Base-by-base conservation (phyloP, 2,329 filamentous ascomycete genomes). In the Chaetomiaceae sp. region DNA sequence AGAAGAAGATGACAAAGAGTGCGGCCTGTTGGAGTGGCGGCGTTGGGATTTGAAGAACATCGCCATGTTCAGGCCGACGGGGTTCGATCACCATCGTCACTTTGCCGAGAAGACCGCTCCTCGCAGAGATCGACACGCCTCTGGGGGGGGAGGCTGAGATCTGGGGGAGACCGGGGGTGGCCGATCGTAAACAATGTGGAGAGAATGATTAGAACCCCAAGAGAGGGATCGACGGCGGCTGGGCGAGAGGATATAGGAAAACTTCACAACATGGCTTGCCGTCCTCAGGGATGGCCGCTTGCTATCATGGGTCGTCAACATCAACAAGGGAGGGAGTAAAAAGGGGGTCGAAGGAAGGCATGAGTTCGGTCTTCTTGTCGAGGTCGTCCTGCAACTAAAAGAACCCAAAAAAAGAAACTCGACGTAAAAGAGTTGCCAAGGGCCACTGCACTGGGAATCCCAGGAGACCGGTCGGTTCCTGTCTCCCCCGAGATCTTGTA, bases 1-100 rank as follows among this genome's bases (percentile, higher is more conserved):
- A 64, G 57, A 65, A 53, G 42, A 64, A 61, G 40, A 59, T 59
- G 50, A 65, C 55, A 14, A 60, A 59, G 11, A 64, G 48, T n/a
- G 27, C 55, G 14, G 48, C 45, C 13, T 43, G 40, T 25, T 57
- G 55, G 20, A 57, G 36, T n/a, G 55, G 55, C 38, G 55, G 55
- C 34, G 55, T 57, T 10, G 55, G 55, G 32, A 57, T 55, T 25
- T 44, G 37, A 32, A 57, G 55, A 2, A 55, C 52, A 21, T 50
- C 47, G 4, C 23, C 29, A 25, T 52, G 48, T 20, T 48, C 44
- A 16, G 55, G 55, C 10, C 44, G 55, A 41, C 55, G 52, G 33
- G 48, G 55, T 3, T 52, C 29, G 20, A 57, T 30, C 2, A 40
- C 37, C 55, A 50, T 54, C 10, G n/a, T n/a, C 27, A 10, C 6